These are phyloP conservation scores for Pochonia chlamydosporia DNA, from an alignment of 2,329 filamentous ascomycete genomes.

Conservation along the genomic window DNA sequence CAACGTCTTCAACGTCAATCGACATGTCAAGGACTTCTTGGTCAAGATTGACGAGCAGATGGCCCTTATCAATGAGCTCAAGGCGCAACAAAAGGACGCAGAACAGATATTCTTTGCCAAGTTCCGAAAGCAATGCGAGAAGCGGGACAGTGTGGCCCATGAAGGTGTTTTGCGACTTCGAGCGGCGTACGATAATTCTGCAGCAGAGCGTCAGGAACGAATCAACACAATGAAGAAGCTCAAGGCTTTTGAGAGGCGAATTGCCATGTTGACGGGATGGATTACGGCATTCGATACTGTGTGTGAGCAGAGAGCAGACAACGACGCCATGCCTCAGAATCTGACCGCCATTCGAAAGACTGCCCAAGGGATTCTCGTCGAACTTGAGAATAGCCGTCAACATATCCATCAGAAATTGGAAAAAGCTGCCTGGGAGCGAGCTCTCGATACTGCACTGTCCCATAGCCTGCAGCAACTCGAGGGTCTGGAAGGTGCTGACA, in stretches of 20 bases:
- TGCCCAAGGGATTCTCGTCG: slow-evolving; percentile 79
- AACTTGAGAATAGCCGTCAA: slow-evolving; percentile 84
- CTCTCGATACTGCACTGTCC: slow-evolving; percentile 80
- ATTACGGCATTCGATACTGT: slow-evolving; percentile 84
- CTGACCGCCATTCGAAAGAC: slow-evolving; percentile 76
- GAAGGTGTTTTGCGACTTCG: slow-evolving; percentile 80
- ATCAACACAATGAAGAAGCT: slow-evolving; percentile 75
- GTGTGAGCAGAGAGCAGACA: slow-evolving; percentile 54
- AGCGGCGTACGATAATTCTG: slow-evolving; percentile 75
- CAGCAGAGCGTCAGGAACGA: slow-evolving; percentile 72
- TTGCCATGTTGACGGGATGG: slow-evolving; percentile 84
- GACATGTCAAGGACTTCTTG: slow-evolving; percentile 97
- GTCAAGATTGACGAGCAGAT: slow-evolving; percentile 99
- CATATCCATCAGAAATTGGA: slow-evolving; percentile 82
- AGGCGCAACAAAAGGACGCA: slow-evolving; percentile 84
- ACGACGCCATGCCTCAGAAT: slow-evolving; percentile 59
- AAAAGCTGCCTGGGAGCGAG: slow-evolving; percentile 79
- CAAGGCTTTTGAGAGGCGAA: slow-evolving; percentile 76
- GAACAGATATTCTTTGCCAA: slow-evolving; percentile 79
- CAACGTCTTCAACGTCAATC: slow-evolving; percentile 98
- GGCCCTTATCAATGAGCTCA: slow-evolving; percentile 91
- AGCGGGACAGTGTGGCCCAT: slow-evolving; percentile 66
- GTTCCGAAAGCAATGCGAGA: slow-evolving; percentile 85
- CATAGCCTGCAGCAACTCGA: slow-evolving; percentile 77
- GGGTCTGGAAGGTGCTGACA: slow-evolving; percentile 43